phyloP scores from a whole-genome alignment of 1,284 basidiomycete species.

The Leccinum solheimii region DNA sequence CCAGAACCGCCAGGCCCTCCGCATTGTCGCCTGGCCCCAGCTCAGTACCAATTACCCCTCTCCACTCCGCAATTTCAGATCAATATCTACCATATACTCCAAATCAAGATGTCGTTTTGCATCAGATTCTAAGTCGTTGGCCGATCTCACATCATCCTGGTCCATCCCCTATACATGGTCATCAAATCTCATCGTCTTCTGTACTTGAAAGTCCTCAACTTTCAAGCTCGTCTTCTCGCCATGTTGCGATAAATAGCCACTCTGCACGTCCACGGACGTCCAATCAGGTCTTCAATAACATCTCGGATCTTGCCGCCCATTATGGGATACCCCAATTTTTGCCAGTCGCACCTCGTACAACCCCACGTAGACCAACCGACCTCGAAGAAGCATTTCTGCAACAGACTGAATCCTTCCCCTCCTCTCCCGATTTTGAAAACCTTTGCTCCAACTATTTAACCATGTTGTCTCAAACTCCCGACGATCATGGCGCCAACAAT shows the following conservation, averaged over 20 bases:
- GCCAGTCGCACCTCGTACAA: slow-evolving; percentile 62
- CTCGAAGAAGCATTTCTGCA: slow-evolving; percentile 23
- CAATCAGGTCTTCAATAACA: slow-evolving; percentile 46
- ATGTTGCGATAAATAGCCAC: slow-evolving; percentile 47
- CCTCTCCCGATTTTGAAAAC: slow-evolving; percentile 36
- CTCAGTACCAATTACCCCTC: slow-evolving; percentile 30
- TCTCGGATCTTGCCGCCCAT: slow-evolving; percentile 63
- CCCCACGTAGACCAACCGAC: slow-evolving; percentile 44
- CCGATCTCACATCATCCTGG: slow-evolving; percentile 33
- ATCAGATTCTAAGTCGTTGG: slow-evolving; percentile 35
- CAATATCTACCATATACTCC: slow-evolving; percentile 29
- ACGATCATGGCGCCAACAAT: slow-evolving; percentile 23
- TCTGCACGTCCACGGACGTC: slow-evolving; percentile 45
- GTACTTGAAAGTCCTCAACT: slow-evolving; percentile 42
- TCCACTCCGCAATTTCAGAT: slow-evolving; percentile 42
- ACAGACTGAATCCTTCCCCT: slow-evolving; percentile 19
- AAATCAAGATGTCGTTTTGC: slow-evolving; percentile 39
- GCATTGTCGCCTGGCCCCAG: slow-evolving; percentile 40
- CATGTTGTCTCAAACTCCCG: slow-evolving; percentile 46
- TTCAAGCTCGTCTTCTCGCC: slow-evolving; percentile 41
- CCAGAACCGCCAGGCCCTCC: slow-evolving; percentile 42
- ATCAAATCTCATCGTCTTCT: slow-evolving; percentile 35
- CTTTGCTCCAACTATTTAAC: slow-evolving; percentile 49
- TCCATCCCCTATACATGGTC: slow-evolving; percentile 29
- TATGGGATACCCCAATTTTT: slow-evolving; percentile 73